These are phyloP conservation scores for Zasmidium citrigriseum DNA, from an alignment of 2,329 filamentous ascomycete species.

Conservation along the genomic window DNA sequence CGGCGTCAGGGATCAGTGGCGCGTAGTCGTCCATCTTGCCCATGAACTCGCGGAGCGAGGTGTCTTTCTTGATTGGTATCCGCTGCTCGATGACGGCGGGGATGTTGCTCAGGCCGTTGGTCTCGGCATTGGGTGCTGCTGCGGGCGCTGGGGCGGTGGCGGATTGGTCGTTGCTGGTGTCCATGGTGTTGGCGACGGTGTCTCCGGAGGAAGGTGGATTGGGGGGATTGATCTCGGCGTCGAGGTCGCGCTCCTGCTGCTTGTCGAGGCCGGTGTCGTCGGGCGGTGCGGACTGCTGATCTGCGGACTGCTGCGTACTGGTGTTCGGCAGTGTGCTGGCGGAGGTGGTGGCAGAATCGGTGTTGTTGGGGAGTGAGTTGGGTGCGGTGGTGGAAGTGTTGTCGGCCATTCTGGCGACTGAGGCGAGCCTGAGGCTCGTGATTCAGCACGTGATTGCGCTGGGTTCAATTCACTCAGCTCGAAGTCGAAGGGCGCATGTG, in stretches of 20 bases:
- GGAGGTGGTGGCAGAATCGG: conserved; percentile 1
- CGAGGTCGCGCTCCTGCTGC: conserved; percentile 33
- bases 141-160: conserved; percentile 47
- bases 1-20: conserved; percentile 97
- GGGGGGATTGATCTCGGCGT: conserved; percentile 40
- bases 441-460: conserved; percentile 11
- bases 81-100: conserved; percentile 51
- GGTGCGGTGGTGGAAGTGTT: conserved; percentile 15
- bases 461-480: conserved; percentile 17
- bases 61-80: conserved; percentile 83
- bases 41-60: conserved; percentile 87
- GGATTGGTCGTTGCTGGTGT: conserved; percentile 42
- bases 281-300: conserved; percentile 12
- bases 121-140: conserved; percentile 73
- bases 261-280: conserved; percentile 42
- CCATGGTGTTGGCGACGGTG: conserved; percentile 33
- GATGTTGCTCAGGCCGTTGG: conserved; percentile 60
- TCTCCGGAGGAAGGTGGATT: conserved; percentile 13
- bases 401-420: conserved; percentile 20
- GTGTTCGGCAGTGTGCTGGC: conserved; percentile 3
- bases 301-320: conserved; percentile 7
- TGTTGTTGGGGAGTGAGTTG: conserved; percentile 1
- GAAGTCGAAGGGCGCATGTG: conserved; percentile 10
- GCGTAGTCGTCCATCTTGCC: conserved; percentile 98
- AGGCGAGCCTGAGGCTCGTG: conserved; percentile 12